phyloP scores from a whole-genome alignment of 176 grass and related monocot genomes.

The Triticum timopheevii region DNA sequence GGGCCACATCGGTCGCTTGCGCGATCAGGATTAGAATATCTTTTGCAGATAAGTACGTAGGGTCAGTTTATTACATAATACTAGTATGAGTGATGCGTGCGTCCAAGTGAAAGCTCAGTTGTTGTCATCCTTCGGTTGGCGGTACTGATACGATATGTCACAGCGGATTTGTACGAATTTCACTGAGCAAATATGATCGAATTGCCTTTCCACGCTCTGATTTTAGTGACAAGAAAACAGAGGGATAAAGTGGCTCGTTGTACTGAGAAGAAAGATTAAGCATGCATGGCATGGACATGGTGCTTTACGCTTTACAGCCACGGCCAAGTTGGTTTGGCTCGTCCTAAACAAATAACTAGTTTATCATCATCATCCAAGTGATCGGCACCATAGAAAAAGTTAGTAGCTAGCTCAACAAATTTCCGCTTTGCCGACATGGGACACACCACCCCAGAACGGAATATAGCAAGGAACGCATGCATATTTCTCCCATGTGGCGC shows the following conservation, averaged over 20 bases:
- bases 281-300: neutral
- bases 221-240: neutral
- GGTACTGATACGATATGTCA: neutral
- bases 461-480: neutral
- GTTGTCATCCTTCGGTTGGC: neutral
- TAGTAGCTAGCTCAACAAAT: slow-evolving; percentile 13
- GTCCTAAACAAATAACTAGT: slow-evolving; percentile 35
- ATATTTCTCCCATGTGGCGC: neutral
- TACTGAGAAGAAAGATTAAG: neutral
- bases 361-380: slow-evolving; percentile 16
- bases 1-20: neutral
- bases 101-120: slow-evolving; percentile 13
- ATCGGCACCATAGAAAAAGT: slow-evolving; percentile 1
- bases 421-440: slow-evolving; percentile 53
- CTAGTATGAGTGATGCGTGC: neutral
- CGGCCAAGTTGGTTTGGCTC: neutral
- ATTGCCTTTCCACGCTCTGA: neutral
- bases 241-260: neutral
- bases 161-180: no score
- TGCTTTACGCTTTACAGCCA: slow-evolving; percentile 49
- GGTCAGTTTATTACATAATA: neutral
- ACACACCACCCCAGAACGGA: slow-evolving; percentile 9
- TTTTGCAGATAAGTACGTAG: slow-evolving; percentile 4
- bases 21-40: slow-evolving; percentile 16
- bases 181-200: no score